phyloP scores from a whole-genome alignment of 2,329 filamentous ascomycete species.

The Tolypocladium nubicola region DNA sequence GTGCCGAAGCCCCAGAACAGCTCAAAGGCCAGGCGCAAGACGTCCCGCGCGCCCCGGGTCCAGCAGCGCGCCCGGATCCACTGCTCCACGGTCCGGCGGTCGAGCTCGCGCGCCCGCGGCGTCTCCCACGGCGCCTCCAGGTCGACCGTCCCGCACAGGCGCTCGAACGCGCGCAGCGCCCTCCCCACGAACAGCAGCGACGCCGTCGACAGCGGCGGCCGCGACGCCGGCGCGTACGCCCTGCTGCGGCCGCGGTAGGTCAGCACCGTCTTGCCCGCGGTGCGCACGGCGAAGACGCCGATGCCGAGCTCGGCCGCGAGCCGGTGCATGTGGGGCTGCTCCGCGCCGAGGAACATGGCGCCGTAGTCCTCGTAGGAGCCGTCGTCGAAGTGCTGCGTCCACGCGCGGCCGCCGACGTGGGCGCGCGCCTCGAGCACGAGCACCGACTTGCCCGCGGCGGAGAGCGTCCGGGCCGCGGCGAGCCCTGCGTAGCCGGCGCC shows the following conservation, averaged over 20 bases:
- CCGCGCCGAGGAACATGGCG: slow-evolving; percentile 1
- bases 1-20: not conserved
- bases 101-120: no score
- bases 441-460: not conserved
- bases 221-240: not conserved
- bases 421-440: slow-evolving; percentile 22
- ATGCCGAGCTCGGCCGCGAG: not conserved
- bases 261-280: not conserved
- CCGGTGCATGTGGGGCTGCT: slow-evolving; percentile 1
- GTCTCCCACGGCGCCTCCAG: no score
- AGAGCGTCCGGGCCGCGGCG: not conserved
- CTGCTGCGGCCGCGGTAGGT: not conserved
- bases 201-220: not conserved
- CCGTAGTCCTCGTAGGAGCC: slow-evolving; percentile 2
- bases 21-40: not conserved
- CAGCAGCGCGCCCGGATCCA: no score
- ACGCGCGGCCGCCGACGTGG: slow-evolving; percentile 26
- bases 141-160: not conserved
- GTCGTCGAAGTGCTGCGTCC: slow-evolving; percentile 11
- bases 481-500: not conserved
- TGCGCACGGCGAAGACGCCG: not conserved
- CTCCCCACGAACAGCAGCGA: not conserved
- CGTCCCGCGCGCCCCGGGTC: not conserved
- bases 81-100: no score
- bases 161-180: not conserved